phyloP scores from a whole-genome alignment of 2,329 filamentous ascomycete genomes.

The Tolypocladium amazonense region DNA sequence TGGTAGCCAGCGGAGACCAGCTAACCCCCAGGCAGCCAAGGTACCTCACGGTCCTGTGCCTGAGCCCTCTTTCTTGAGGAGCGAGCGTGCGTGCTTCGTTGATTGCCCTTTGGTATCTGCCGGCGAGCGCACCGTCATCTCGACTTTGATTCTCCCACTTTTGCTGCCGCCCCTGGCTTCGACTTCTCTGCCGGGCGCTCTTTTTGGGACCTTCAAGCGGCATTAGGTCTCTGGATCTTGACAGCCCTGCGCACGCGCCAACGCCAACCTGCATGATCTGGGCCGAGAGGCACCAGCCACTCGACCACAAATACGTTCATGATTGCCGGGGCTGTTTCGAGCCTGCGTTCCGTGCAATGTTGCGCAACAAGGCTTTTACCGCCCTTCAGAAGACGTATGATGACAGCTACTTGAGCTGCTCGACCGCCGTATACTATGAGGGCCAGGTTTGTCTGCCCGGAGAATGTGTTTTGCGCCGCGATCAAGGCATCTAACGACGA shows the following conservation, averaged over 20 bases:
- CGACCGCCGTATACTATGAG: constrained; percentile 93
- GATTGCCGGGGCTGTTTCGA: not conserved
- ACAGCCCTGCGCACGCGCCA: not conserved
- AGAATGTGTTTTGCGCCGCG: not conserved
- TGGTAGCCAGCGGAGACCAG: not conserved
- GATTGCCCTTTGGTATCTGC: not conserved
- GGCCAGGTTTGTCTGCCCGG: constrained; percentile 50
- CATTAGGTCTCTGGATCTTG: not conserved
- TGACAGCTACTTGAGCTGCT: constrained; percentile 89
- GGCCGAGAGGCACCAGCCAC: not conserved
- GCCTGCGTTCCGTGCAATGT: constrained; percentile 29
- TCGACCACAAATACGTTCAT: not conserved
- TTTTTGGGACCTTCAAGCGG: not conserved
- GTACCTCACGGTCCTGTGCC: not conserved
- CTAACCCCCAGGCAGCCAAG: not conserved
- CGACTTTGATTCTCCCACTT: not conserved
- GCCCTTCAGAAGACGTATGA: constrained; percentile 95
- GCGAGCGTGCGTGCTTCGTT: not conserved
- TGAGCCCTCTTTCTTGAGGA: not conserved
- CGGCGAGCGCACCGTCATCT: not conserved
- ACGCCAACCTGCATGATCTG: not conserved
- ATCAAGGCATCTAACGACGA: not conserved
- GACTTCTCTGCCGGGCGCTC: not conserved
- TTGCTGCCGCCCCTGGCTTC: not conserved
- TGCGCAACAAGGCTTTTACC: constrained; percentile 47